Evolutionary conservation across 2,329 filamentous ascomycete genomes (phyloP), one percentile per base, ranked within the genome.

Genomic region (Neonectria magnoliae): DNA sequence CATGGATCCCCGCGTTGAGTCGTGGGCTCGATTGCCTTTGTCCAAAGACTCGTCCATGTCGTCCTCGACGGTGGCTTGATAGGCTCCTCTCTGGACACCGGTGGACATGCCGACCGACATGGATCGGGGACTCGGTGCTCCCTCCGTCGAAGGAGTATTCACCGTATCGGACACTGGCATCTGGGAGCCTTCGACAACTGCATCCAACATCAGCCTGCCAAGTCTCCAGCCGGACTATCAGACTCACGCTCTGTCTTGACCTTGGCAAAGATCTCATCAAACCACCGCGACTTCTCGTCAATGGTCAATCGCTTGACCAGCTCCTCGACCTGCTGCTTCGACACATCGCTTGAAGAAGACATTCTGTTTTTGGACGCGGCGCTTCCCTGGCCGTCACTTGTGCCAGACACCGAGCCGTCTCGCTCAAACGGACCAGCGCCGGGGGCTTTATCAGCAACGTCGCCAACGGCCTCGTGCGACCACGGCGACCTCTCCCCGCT

Each of bases 251-350:
- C 73, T 44, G 73, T 70, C 62, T 72, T 74, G 60, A 74, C 66
- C 41, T 74, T 75, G 42, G 64, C 64, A 63, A 74, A 62, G 45
- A 75, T 73, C 55, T 74, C 71, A 38, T 75, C 70, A 55, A 75
- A 68, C 70, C 69, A 71, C 52, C 60, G 67, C 4, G 63, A 55
- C 60, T 73, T 75, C 66, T 75, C 73, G 47, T 71, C 73, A 45
- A 72, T 68, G 6, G 70, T 73, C 48, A 73, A 33, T 60, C 66
- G 67, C 13, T 56, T 61, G 11, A 75, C 66, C 55, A 75, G 20
- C 27, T 69, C 71, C 22, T 75, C 72, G 36, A 75, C 65, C 16
- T 73, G 63, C 48, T 74, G 63, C 59, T 74, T 74, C 1, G 72
- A 73, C 64, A 74, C 70, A 44, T 74, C 72, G 27, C 48, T 55